Evolutionary conservation across 2,329 filamentous ascomycete genomes (phyloP).

Genomic region (Salinomyces thailandicus): DNA sequence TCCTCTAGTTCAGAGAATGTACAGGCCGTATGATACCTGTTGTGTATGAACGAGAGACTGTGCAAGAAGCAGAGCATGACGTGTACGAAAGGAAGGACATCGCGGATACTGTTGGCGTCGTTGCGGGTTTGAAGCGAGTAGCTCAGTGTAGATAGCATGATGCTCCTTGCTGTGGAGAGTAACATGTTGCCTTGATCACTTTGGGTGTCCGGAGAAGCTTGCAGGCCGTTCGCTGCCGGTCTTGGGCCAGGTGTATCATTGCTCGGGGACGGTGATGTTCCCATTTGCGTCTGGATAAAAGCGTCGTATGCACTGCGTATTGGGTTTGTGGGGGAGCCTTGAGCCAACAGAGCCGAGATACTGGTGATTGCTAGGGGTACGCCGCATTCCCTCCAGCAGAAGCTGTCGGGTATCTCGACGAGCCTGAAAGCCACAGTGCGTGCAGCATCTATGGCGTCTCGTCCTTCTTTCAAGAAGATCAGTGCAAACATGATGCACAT

Average conservation of each 20-base stretch:
- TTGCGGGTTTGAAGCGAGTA: conserved; percentile 1
- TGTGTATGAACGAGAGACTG: background rate
- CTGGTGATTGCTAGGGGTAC: conserved; percentile 50
- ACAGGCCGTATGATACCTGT: background rate
- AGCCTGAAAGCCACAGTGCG: conserved; percentile 45
- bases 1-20: conserved; percentile 1
- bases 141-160: conserved; percentile 3
- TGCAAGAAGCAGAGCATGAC: conserved; percentile 42
- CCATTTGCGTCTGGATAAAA: background rate
- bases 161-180: background rate
- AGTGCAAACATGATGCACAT: conserved; percentile 47
- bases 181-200: background rate
- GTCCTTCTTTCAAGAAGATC: conserved; percentile 46
- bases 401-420: conserved; percentile 39
- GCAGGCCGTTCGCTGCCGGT: background rate
- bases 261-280: background rate
- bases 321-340: conserved; percentile 41
- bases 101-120: conserved; percentile 27
- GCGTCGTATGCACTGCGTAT: conserved; percentile 19
- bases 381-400: conserved; percentile 27
- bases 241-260: background rate
- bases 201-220: background rate
- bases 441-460: conserved; percentile 38
- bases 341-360: conserved; percentile 43
- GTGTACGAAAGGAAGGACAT: conserved; percentile 53